Evolutionary conservation across 345 rosid genomes (phyloP), one percentile per base, ranked within the genome.

Genomic region (Aquilaria malaccensis): DNA sequence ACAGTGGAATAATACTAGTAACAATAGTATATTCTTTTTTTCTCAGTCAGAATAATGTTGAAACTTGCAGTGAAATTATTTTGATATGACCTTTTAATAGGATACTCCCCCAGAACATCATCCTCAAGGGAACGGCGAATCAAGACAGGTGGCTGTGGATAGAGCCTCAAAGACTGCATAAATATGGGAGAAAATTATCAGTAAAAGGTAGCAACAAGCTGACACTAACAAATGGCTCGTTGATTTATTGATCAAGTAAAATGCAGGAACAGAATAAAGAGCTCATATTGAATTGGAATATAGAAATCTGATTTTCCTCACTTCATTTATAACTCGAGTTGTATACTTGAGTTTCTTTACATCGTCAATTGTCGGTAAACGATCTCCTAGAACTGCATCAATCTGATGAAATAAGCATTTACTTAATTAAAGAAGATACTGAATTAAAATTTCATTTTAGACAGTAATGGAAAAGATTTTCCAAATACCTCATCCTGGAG

Each of bases 71-170:
- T 55, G 37, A 58, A 6, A 29, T 56, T 30, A 62, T 56, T 43
- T 54, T 31, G 14, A 30, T 13, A 1, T 49, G 22, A 93, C 98
- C 88, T 89, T 74, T 75, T 83, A 61, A 89, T 87, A 1, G 85
- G 98, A 77, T 89, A 93, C 56, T 67, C 68, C 60, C 97, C 98
- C 62, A 93, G 97, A 55, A 74, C 57, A 71, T 93, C 98, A 30
- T 73, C 72, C 58, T 78, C 83, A 41, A 87, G 46, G 62, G 97
- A 89, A 56, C 98, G 96, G 6, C 97, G 97, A 58, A 93, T 93
- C 55, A 93, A 74, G 62, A 93, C 97, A 13, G 98, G 98, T 59
- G 98, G 98, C 66, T 93, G 98, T 50, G 98, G 98, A 70, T 89
- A 93, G 61, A 93, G 80, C 78, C 98, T 79, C 79, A 93, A 64